These are phyloP conservation scores for Cordyceps pruinosa DNA, from an alignment of 2,329 filamentous ascomycete species.

Conservation along the genomic window DNA sequence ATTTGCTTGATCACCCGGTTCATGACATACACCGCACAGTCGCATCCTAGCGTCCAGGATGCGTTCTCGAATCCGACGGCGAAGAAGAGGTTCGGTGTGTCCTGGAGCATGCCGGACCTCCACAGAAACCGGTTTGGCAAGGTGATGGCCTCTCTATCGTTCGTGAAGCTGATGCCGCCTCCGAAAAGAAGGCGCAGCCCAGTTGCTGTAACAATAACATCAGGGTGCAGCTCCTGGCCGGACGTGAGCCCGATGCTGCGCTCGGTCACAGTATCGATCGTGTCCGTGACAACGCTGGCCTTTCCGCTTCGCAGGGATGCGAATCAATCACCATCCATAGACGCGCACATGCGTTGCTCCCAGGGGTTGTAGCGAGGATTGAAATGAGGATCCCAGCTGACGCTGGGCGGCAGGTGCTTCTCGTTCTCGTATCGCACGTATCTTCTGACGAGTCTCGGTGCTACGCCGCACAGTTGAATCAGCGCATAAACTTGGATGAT, in stretches of 20 bases:
- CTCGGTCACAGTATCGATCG: slow-evolving; percentile 38
- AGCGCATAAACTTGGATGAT: slow-evolving; percentile 34
- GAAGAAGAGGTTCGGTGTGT: slow-evolving; percentile 53
- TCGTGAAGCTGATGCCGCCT: slow-evolving; percentile 37
- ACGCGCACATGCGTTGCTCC: slow-evolving; percentile 63
- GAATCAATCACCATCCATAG: slow-evolving; percentile 40
- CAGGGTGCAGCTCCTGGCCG: slow-evolving; percentile 42
- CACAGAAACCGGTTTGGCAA: slow-evolving; percentile 44
- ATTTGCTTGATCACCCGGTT: slow-evolving; percentile 45
- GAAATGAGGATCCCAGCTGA: slow-evolving; percentile 48
- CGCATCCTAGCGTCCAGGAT: slow-evolving; percentile 56
- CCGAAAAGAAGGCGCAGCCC: slow-evolving; percentile 55
- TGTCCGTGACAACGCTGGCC: slow-evolving; percentile 36
- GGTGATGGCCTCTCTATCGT: slow-evolving; percentile 43
- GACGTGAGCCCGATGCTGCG: slow-evolving; percentile 37
- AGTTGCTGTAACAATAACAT: slow-evolving; percentile 60
- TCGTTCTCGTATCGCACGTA: slow-evolving; percentile 36
- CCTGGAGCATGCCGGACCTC: slow-evolving; percentile 55
- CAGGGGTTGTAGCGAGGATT: slow-evolving; percentile 50
- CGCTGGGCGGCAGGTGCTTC: slow-evolving; percentile 39
- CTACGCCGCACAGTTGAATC: slow-evolving; percentile 41
- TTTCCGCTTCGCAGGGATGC: slow-evolving; percentile 31
- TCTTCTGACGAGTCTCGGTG: slow-evolving; percentile 38
- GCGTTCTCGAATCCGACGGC: slow-evolving; percentile 54
- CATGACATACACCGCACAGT: slow-evolving; percentile 43